Conservation (phyloP, 2,329 filamentous ascomycete genomes). For the Coniochaeta sp. region DNA sequence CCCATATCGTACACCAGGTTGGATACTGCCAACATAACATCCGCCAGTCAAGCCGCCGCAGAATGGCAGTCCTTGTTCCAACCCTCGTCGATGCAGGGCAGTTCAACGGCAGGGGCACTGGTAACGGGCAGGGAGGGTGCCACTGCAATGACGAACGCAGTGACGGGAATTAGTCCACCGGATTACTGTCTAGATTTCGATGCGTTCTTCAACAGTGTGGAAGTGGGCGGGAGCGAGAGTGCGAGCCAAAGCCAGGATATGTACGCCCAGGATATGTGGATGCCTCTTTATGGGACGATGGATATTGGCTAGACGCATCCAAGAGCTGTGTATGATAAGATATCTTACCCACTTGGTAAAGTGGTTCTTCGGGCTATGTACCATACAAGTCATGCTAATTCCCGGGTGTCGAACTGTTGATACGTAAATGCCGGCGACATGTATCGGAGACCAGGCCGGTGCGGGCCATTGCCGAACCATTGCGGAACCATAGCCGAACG, state of each 20-base stretch:
- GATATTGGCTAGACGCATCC: background rate
- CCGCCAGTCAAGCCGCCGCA: background rate
- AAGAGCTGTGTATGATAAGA: no score
- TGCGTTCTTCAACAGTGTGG: background rate
- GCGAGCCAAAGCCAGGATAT: background rate
- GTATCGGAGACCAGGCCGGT: no score
- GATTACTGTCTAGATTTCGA: background rate
- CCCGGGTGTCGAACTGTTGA: no score
- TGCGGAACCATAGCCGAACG: no score
- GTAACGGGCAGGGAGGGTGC: background rate
- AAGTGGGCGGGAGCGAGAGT: background rate
- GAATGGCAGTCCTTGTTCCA: background rate
- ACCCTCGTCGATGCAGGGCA: background rate
- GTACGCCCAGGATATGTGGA: background rate
- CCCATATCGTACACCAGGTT: background rate
- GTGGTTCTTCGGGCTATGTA: no score
- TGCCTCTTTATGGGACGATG: background rate
- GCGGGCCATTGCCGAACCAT: no score
- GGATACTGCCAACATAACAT: background rate
- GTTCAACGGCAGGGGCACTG: background rate
- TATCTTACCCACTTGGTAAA: no score
- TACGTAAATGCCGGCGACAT: no score
- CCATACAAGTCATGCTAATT: no score
- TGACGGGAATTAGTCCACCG: background rate
- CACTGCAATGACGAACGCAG: background rate